phyloP scores from a whole-genome alignment of 306 rosid genomes.

The Glycine soja region DNA sequence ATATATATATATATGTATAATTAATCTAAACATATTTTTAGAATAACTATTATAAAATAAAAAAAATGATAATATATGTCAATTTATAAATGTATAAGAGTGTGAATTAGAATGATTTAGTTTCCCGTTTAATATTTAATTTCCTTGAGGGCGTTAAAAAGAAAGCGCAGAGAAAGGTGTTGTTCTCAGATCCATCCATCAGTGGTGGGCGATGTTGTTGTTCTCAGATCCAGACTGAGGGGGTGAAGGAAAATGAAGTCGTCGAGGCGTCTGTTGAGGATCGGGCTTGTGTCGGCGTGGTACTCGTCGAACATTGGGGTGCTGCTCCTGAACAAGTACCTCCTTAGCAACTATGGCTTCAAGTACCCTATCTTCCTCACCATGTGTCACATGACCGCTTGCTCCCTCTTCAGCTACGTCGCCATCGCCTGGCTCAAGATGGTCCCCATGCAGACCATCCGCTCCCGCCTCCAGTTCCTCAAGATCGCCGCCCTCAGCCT shows the following conservation, averaged over 20 bases:
- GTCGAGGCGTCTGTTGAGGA: slow-evolving; percentile 78
- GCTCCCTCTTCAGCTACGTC: slow-evolving; percentile 87
- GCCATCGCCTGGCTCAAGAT: slow-evolving; percentile 97
- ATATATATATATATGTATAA: too few species aligned
- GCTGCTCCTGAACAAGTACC: slow-evolving; percentile 84
- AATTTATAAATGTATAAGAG: too few species aligned
- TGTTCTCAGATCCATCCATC: too few species aligned
- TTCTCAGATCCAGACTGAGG: slow-evolving; percentile 49
- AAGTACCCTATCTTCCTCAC: slow-evolving; percentile 98
- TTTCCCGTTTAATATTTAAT: too few species aligned
- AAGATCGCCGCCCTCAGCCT: slow-evolving; percentile 91
- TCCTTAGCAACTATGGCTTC: slow-evolving; percentile 94
- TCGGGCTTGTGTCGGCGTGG: slow-evolving; percentile 84
- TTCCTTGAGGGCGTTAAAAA: too few species aligned
- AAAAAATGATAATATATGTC: too few species aligned
- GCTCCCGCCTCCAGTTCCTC: slow-evolving; percentile 85
- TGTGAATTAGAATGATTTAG: too few species aligned
- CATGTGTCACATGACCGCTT: slow-evolving; percentile 99
- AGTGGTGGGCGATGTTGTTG: slow-evolving; percentile 23
- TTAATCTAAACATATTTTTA: too few species aligned
- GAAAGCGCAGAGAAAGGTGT: too few species aligned
- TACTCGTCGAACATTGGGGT: slow-evolving; percentile 98
- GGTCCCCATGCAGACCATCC: slow-evolving; percentile 94
- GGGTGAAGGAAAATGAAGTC: slow-evolving; percentile 58
- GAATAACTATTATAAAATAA: too few species aligned